Conservation (phyloP, 495 filamentous ascomycete genomes). For the Trichoderma erinaceum region DNA sequence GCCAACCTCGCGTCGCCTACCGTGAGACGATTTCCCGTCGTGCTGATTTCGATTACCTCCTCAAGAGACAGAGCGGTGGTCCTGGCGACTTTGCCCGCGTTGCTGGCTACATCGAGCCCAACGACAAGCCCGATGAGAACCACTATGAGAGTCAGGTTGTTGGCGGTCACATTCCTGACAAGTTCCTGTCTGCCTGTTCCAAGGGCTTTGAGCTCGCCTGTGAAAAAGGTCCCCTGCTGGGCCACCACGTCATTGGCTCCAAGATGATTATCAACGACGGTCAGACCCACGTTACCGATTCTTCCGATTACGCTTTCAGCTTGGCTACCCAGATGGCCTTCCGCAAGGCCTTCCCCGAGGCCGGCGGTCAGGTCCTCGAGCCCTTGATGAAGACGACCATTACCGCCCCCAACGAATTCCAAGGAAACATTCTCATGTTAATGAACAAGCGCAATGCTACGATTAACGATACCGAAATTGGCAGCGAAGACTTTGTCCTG, state of each 20-base stretch:
- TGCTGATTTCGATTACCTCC: constrained; percentile 81
- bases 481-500: constrained; percentile 92
- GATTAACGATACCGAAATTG: constrained; percentile 94
- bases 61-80: constrained; percentile 95
- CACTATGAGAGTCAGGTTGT: constrained; percentile 79
- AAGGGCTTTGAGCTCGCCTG: constrained; percentile 88
- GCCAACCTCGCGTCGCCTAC: constrained; percentile 95
- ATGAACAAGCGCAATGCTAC: constrained; percentile 95
- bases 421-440: constrained; percentile 88
- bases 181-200: constrained; percentile 91
- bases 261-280: constrained; percentile 94
- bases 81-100: constrained; percentile 96
- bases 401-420: constrained; percentile 94
- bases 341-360: constrained; percentile 83
- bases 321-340: constrained; percentile 94
- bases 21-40: constrained; percentile 80
- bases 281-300: constrained; percentile 97
- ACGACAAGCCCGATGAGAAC: constrained; percentile 62
- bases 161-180: constrained; percentile 90
- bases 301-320: constrained; percentile 97
- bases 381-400: constrained; percentile 98
- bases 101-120: constrained; percentile 87
- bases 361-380: constrained; percentile 76
- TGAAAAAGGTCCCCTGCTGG: constrained; percentile 84
- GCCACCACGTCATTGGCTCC: constrained; percentile 86